A percentile compares a stretch with the other conserved stretches of the same genome.
Conservation (phyloP, 305 asterid genomes). For the Fraxinus sp. region DNA sequence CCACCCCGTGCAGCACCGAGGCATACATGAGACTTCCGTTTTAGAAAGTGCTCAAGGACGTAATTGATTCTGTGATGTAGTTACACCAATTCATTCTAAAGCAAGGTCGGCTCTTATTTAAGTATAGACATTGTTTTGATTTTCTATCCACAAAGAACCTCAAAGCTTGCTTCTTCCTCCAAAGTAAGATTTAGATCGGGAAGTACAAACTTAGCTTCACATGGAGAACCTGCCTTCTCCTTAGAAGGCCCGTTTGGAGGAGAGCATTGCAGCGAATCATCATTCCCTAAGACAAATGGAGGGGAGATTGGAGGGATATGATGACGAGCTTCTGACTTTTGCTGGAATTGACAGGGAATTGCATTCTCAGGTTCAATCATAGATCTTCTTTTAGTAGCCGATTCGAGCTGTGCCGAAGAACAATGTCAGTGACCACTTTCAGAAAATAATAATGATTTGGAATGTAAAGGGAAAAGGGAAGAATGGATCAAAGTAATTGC, state of each 20-base stretch:
- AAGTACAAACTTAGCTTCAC: slow-evolving; percentile 37
- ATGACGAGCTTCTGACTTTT: slow-evolving; percentile 20
- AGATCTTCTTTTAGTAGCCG: slow-evolving; percentile 21
- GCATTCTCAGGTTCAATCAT: slow-evolving; percentile 26
- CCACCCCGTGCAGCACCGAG: slow-evolving; percentile 20
- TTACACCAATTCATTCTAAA: slow-evolving; percentile 30
- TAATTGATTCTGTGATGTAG: slow-evolving; percentile 31
- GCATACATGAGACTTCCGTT: slow-evolving; percentile 17
- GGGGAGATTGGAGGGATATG: slow-evolving; percentile 23
- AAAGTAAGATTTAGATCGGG: slow-evolving; percentile 76
- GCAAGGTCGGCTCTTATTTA: slow-evolving; percentile 34
- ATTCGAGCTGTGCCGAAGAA: slow-evolving; percentile 41
- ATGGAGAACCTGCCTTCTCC: slow-evolving; percentile 18
- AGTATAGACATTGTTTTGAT: slow-evolving; percentile 23
- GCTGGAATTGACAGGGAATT: slow-evolving; percentile 30
- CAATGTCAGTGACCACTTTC: not conserved
- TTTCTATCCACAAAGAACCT: slow-evolving; percentile 32
- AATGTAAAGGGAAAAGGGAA: not conserved
- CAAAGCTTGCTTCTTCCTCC: slow-evolving; percentile 30
- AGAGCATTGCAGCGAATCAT: slow-evolving; percentile 16
- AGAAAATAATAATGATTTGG: not conserved
- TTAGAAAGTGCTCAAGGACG: slow-evolving; percentile 17
- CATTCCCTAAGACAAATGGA: slow-evolving; percentile 23
- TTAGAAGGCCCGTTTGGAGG: slow-evolving; percentile 15
- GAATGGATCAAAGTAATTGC: not conserved